phyloP scores from a whole-genome alignment of 306 rosid genomes.

The Trichosanthes truncata region DNA sequence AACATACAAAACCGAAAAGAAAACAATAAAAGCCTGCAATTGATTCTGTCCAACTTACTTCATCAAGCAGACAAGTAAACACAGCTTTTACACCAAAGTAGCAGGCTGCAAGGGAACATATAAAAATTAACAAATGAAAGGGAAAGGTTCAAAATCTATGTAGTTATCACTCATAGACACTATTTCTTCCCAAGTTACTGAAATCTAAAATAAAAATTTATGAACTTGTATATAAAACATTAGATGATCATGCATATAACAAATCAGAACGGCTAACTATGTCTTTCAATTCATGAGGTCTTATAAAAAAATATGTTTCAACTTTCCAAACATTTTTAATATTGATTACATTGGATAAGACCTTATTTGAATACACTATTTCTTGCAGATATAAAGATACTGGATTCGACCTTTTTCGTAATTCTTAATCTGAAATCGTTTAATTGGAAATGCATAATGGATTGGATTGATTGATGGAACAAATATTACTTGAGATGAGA shows the following conservation, averaged over 20 bases:
- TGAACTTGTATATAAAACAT: not conserved
- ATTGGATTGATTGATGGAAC: constrained; percentile 6
- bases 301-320: not conserved
- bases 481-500: constrained; percentile 67
- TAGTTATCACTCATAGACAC: not conserved
- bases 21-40: constrained; percentile 6
- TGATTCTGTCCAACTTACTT: constrained; percentile 52
- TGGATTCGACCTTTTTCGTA: not conserved
- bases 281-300: not conserved
- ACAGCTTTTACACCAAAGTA: constrained; percentile 75
- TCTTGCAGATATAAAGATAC: not conserved
- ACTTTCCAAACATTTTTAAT: not conserved
- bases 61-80: constrained; percentile 84
- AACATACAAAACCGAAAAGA: not conserved
- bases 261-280: not conserved
- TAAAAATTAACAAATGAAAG: constrained; percentile 4
- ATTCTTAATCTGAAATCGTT: not conserved
- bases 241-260: not conserved
- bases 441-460: not conserved
- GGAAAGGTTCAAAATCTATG: not conserved
- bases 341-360: not conserved
- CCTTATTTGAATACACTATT: not conserved
- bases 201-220: not conserved
- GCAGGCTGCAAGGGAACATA: constrained; percentile 56
- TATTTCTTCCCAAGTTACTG: not conserved